Conservation (phyloP, 768 basidiomycete species). For the Trametes sanguinea region DNA sequence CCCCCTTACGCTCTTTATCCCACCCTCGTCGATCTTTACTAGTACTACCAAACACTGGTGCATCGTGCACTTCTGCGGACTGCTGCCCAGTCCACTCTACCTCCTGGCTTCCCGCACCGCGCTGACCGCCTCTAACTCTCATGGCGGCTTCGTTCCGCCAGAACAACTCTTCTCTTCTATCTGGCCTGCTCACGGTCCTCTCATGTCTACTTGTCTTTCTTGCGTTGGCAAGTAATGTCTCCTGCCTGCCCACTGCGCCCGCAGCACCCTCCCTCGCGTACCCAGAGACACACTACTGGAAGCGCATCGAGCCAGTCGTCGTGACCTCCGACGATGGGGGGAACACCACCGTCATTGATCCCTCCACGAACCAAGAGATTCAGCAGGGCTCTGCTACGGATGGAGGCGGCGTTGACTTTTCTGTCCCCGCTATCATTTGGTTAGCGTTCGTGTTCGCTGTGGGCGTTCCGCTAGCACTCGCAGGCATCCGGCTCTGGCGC, state of each 20-base stretch:
- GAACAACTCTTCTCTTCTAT: not conserved
- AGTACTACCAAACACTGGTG: not conserved
- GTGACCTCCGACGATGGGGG: constrained; percentile 36
- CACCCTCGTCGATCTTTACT: constrained; percentile 23
- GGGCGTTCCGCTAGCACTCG: constrained; percentile 56
- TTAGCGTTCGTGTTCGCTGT: constrained; percentile 51
- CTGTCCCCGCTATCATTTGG: constrained; percentile 57
- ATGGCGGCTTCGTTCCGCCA: constrained; percentile 26
- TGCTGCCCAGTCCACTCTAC: not conserved
- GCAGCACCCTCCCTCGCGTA: not conserved
- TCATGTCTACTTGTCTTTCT: constrained; percentile 21
- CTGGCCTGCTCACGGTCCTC: constrained; percentile 10
- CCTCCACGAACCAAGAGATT: constrained; percentile 43
- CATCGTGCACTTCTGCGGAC: constrained; percentile 1
- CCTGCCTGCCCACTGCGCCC: constrained; percentile 12
- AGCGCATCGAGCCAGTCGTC: constrained; percentile 16
- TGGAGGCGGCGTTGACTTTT: constrained; percentile 53
- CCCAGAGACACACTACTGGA: not conserved
- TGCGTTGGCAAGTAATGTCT: constrained; percentile 6
- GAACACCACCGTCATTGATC: constrained; percentile 44
- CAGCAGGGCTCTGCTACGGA: constrained; percentile 60
- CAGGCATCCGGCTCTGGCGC: constrained; percentile 59
- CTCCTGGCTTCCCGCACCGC: constrained; percentile 2
- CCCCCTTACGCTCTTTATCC: constrained; percentile 16
- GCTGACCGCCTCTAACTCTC: constrained; percentile 8